Evolutionary conservation across 2,329 filamentous ascomycete genomes (phyloP).

Genomic region (Knufia fluminis): DNA sequence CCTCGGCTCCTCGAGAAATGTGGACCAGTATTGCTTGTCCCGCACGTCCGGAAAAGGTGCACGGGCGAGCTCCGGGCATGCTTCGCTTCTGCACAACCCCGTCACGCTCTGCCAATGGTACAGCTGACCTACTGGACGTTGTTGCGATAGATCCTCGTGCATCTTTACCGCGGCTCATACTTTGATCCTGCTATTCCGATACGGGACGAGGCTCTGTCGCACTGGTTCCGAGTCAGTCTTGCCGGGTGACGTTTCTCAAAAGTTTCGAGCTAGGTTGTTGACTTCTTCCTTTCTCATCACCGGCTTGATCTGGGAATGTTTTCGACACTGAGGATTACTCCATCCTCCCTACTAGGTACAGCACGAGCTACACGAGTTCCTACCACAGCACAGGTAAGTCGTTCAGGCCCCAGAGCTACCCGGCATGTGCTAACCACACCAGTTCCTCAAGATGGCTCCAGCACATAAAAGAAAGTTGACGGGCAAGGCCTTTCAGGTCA

Average conservation of each 20-base stretch:
- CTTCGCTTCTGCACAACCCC: background rate
- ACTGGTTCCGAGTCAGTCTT: background rate
- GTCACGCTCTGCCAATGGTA: background rate
- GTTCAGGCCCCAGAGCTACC: background rate
- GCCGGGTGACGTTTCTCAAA: conserved; percentile 8
- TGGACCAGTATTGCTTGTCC: too few relatives aligned
- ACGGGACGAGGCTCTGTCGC: background rate
- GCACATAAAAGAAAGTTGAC: conserved; percentile 33
- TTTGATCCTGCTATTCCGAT: background rate
- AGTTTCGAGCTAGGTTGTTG: conserved; percentile 4
- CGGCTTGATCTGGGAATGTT: conserved; percentile 13
- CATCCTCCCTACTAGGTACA: conserved; percentile 16
- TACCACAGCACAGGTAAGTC: conserved; percentile 6
- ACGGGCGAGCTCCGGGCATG: background rate
- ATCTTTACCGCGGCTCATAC: conserved; percentile 3
- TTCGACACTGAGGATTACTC: conserved; percentile 17
- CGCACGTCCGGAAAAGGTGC: background rate
- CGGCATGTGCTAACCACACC: background rate
- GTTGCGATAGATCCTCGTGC: background rate
- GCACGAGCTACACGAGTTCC: conserved; percentile 11
- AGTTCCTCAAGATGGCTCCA: conserved; percentile 24
- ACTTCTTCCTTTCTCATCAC: background rate
- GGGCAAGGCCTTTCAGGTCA: conserved; percentile 25
- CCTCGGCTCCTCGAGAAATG: background rate
- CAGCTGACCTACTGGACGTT: background rate